Base-by-base conservation (phyloP, 2,329 filamentous ascomycete species). In the Trichoderma oligosporum region DNA sequence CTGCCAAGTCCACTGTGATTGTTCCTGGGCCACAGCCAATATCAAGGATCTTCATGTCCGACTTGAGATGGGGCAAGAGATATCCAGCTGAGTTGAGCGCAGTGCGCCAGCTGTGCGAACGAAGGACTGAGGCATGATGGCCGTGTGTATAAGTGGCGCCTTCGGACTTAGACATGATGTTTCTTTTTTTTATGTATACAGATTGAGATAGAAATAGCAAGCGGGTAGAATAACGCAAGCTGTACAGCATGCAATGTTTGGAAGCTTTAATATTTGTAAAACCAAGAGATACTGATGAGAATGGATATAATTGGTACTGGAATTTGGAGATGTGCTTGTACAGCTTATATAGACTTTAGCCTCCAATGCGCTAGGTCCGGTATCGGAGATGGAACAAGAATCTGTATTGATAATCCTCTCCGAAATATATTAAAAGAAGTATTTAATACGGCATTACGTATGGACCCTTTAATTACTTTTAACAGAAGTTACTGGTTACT, bases 21-120 rank as follows among this genome's bases (percentile, higher is more conserved):
- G 73, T 76, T 4, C 76, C 78, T 0, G 78, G 75, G 0, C 78
- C 78, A 64, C 76, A 78, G 52, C 77, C 77, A 29, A 78, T 68
- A 60, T 80, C 77, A 52, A 80, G 73, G 44, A 80, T 68, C 18
- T 59, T 63, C 67, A 74, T 69, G 6, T 65, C 63, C 0, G 68
- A 63, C 36, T 71, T 68, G 59, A 79, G 66, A 61, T 76, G 63
- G 0, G 73, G 72, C 2, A 78, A 60, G 2, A 79, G 64, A 59
- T 74, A 75, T 56, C 67, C 68, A 1, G 75, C 76, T 41, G 73
- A 73, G n/a, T 69, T 68, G n/a, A 72, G 66, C 27, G 70, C 74
- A 2, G 75, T 78, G 57, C 76, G 75, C 56, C 64, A 66, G 14
- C 65, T 65, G 63, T 78, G 75, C 9, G 67, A 73, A 31, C 68